A percentile compares a stretch with the other conserved stretches of the same genome.
Evolutionary conservation across 306 rosid species (phyloP).

Genomic region (Abrus pulchellus): DNA sequence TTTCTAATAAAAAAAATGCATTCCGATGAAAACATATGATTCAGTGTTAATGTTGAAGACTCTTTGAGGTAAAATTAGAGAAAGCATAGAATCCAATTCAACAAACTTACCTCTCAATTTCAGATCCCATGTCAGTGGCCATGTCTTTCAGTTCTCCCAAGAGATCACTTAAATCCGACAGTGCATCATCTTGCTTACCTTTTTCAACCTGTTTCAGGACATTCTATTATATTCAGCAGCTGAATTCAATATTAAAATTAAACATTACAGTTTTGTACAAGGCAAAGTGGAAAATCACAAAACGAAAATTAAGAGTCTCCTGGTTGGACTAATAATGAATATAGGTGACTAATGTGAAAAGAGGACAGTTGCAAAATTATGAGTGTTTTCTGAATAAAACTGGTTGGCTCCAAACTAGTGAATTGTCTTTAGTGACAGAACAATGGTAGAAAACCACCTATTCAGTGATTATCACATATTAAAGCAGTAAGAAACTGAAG

Average conservation of each 20-base stretch:
- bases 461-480: conserved; percentile 28
- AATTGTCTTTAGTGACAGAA: conserved; percentile 18
- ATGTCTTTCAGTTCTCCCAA: conserved; percentile 88
- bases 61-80: conserved; percentile 17
- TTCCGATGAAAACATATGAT: no score
- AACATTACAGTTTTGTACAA: background rate
- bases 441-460: conserved; percentile 10
- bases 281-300: conserved; percentile 12
- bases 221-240: conserved; percentile 6
- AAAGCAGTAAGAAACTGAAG: background rate
- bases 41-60: background rate
- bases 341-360: background rate
- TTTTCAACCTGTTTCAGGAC: conserved; percentile 72
- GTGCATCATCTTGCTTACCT: conserved; percentile 83
- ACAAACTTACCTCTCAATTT: conserved; percentile 67
- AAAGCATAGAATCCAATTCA: conserved; percentile 25
- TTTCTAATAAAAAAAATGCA: no score
- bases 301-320: background rate
- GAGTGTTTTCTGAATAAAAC: conserved; percentile 1
- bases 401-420: conserved; percentile 10
- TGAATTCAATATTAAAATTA: conserved; percentile 22
- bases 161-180: conserved; percentile 77
- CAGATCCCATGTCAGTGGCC: conserved; percentile 95
- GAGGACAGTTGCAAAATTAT: background rate
- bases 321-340: conserved; percentile 35